Percentiles rank a stretch among this genome's conserved stretches.
These are phyloP conservation scores for Camelina hispida DNA, from an alignment of 345 rosid species.

Conservation along the genomic window DNA sequence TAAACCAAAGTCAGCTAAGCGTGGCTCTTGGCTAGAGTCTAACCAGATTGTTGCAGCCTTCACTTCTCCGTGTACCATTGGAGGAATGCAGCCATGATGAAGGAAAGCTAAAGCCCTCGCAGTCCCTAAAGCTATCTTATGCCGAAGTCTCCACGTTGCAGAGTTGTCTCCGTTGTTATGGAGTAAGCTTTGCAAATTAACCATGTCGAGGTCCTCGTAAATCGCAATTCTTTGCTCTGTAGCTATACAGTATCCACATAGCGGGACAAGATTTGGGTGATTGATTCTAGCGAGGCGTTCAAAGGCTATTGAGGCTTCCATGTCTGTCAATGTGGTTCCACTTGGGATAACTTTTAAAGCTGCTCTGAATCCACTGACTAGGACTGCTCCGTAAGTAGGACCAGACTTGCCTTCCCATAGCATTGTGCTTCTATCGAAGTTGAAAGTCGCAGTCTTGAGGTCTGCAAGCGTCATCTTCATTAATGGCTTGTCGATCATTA, in stretches of 20 bases:
- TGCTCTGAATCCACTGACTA: slow-evolving; percentile 84
- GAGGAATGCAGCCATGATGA: slow-evolving; percentile 94
- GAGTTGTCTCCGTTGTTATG: slow-evolving; percentile 52
- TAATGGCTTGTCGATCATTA: slow-evolving; percentile 87
- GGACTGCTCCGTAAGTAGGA: slow-evolving; percentile 79
- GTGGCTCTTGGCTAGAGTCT: slow-evolving; percentile 78
- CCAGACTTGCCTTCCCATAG: slow-evolving; percentile 91
- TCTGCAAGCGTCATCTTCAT: slow-evolving; percentile 81
- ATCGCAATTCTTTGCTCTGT: slow-evolving; percentile 87
- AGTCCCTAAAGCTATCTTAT: slow-evolving; percentile 80
- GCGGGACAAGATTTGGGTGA: slow-evolving; percentile 84
- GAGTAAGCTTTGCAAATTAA: slow-evolving; percentile 74
- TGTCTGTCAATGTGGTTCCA: slow-evolving; percentile 76
- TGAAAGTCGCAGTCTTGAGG: slow-evolving; percentile 81
- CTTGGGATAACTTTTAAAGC: slow-evolving; percentile 83
- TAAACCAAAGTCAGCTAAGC: slow-evolving; percentile 82
- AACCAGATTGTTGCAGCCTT: slow-evolving; percentile 79
- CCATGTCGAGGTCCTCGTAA: slow-evolving; percentile 84
- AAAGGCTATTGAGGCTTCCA: slow-evolving; percentile 72
- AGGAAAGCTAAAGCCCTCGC: slow-evolving; percentile 92
- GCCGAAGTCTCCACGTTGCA: slow-evolving; percentile 78
- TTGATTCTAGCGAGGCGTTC: slow-evolving; percentile 85
- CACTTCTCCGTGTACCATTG: slow-evolving; percentile 82
- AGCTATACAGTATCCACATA: slow-evolving; percentile 85
- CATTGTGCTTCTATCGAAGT: slow-evolving; percentile 74